Conservation (phyloP, 2,329 filamentous ascomycete genomes). For the Biscogniauxia sp. region DNA sequence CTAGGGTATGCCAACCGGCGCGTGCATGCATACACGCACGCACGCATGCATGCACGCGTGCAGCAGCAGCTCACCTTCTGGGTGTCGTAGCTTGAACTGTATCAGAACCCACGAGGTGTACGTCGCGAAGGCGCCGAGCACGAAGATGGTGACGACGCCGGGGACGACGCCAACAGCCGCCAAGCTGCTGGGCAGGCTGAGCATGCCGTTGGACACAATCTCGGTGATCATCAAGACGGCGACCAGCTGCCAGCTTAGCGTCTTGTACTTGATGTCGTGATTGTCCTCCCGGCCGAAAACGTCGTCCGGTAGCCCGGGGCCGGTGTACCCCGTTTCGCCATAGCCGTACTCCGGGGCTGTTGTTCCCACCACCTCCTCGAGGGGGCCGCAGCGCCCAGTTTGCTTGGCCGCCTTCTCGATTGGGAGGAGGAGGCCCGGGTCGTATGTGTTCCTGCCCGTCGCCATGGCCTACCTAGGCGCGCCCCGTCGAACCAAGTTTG, state of each 20-base stretch:
- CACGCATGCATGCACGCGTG: too few species aligned
- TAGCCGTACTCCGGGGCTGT: not conserved
- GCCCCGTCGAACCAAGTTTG: too few species aligned
- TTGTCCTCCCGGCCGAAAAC: constrained; percentile 39
- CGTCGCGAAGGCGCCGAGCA: constrained; percentile 49
- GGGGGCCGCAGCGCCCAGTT: not conserved
- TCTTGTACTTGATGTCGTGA: constrained; percentile 51
- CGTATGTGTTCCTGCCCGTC: constrained; percentile 8
- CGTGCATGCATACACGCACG: too few species aligned
- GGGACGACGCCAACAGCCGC: constrained; percentile 52
- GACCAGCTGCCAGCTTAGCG: constrained; percentile 50
- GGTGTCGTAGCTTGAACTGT: constrained; percentile 52
- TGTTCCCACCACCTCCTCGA: not conserved
- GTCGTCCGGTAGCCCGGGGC: constrained; percentile 29
- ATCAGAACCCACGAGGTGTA: constrained; percentile 50
- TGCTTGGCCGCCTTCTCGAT: constrained; percentile 4
- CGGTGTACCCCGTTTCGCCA: not conserved
- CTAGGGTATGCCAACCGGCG: too few species aligned
- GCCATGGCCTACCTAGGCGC: too few species aligned
- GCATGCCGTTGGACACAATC: constrained; percentile 54
- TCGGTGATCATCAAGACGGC: constrained; percentile 55
- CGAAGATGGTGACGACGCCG: constrained; percentile 48
- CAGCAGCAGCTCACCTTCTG: constrained; percentile 38
- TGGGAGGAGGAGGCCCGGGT: constrained; percentile 3
- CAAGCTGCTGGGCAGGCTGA: constrained; percentile 50